Base-by-base conservation (phyloP, 768 basidiomycete species). In the Russula foetens region DNA sequence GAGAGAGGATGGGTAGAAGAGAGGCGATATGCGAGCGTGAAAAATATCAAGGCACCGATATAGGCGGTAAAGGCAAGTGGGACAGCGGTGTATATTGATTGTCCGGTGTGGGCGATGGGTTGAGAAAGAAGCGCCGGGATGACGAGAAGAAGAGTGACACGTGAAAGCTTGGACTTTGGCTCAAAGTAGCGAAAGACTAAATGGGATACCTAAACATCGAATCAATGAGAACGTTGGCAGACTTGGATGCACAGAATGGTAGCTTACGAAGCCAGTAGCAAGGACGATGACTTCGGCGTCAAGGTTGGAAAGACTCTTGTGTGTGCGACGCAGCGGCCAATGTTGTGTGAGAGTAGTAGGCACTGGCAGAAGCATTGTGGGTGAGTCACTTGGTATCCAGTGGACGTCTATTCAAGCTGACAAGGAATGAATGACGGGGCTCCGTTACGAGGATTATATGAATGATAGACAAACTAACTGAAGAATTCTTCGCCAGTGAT, bases 1-100 rank as follows among this genome's bases (percentile, higher is more conserved):
- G 78, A 76, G 4, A 83, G 71, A 6, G 81, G 80, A 67, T 84
- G 81, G 68, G 75, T 76, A 3, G 81, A 80, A 6, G 81, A 81
- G 8, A 81, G 59, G 24, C 81, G 77, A 66, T 83, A 82, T 8
- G 62, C 29, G 19, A 69, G 50, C 2, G 65, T 68, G 55, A 60
- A 59, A 6, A 53, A 28, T 31, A 51, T n/a, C 23, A 61, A 29
- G 9, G n/a, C 26, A 17, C 19, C 7, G 7, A 11, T n/a, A 7
- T 61, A 61, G n/a, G 55, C 12, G 6, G n/a, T 26, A 21, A 61
- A 61, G 2, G 54, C 54, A 35, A 53, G 28, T 14, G 35, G 33
- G 15, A 54, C 5, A n/a, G 52, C 52, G 14, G 19, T 19, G 38
- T 47, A 33, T 2, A 28, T 24, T 14, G 23, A 12, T 23, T 2